Evolutionary conservation across 2,329 filamentous ascomycete genomes (phyloP).

Genomic region (Penicillium sp.): DNA sequence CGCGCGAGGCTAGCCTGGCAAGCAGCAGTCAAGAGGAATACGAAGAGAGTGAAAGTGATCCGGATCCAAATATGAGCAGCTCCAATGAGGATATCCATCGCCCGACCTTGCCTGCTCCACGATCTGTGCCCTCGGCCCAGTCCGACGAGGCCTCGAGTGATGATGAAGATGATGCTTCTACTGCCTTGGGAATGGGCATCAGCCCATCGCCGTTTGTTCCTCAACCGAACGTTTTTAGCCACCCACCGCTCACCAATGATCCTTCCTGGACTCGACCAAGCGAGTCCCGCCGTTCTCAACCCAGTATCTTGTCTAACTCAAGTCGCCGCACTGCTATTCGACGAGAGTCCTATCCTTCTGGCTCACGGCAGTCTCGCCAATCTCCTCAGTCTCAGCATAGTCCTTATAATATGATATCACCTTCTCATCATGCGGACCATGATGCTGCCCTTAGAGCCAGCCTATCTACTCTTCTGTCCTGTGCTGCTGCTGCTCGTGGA

Average conservation of each 20-base stretch:
- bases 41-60: constrained; percentile 88
- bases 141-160: constrained; percentile 42
- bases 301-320: constrained; percentile 42
- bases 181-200: constrained; percentile 69
- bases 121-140: constrained; percentile 24
- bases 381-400: constrained; percentile 48
- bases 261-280: constrained; percentile 35
- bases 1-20: constrained; percentile 47
- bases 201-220: constrained; percentile 67
- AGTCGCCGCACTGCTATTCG: constrained; percentile 36
- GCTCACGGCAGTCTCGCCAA: constrained; percentile 35
- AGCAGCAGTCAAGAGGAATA: constrained; percentile 90
- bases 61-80: constrained; percentile 67
- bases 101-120: constrained; percentile 23
- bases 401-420: constrained; percentile 68
- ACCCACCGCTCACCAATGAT: constrained; percentile 64
- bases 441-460: constrained; percentile 90
- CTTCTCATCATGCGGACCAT: constrained; percentile 79
- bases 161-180: constrained; percentile 75
- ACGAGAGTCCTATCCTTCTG: constrained; percentile 40
- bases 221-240: constrained; percentile 88
- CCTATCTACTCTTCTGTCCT: constrained; percentile 93
- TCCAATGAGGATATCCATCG: constrained; percentile 58
- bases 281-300: constrained; percentile 53
- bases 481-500: constrained; percentile 82